A percentile compares a stretch with the other conserved stretches of the same genome.
These are phyloP conservation scores for Boletus edulis DNA, from an alignment of 768 basidiomycete species.

Conservation along the genomic window DNA sequence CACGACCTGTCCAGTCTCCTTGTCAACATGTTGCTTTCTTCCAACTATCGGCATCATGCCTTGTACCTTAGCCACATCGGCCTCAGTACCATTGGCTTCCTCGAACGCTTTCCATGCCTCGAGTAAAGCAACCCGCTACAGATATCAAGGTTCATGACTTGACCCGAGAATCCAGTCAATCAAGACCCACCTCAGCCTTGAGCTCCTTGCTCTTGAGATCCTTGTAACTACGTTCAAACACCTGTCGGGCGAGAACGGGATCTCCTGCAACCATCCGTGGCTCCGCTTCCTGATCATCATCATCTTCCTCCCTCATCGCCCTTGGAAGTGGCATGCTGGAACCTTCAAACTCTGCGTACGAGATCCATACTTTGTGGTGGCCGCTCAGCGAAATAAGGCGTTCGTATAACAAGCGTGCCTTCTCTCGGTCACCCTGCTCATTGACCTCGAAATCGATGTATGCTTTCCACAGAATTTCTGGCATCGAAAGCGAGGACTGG, in stretches of 20 bases:
- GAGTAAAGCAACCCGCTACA: slow-evolving; percentile 84
- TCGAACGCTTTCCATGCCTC: slow-evolving; percentile 97
- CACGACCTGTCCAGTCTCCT: slow-evolving; percentile 79
- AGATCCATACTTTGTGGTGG: slow-evolving; percentile 97
- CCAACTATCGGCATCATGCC: slow-evolving; percentile 91
- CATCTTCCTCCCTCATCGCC: slow-evolving; percentile 67
- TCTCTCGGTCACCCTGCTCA: slow-evolving; percentile 82
- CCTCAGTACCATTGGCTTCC: slow-evolving; percentile 68
- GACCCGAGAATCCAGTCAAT: background rate
- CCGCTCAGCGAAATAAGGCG: slow-evolving; percentile 81
- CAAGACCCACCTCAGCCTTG: slow-evolving; percentile 76
- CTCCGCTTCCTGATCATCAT: slow-evolving; percentile 51
- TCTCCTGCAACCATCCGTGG: slow-evolving; percentile 71
- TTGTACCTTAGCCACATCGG: slow-evolving; percentile 79
- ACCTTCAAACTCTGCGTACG: slow-evolving; percentile 91
- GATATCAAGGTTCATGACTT: slow-evolving; percentile 2
- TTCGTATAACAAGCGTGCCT: slow-evolving; percentile 84
- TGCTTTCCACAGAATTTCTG: slow-evolving; percentile 91
- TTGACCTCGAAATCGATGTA: slow-evolving; percentile 97
- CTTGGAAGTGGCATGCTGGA: slow-evolving; percentile 67
- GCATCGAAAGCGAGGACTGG: slow-evolving; percentile 88
- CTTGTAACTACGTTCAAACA: slow-evolving; percentile 86
- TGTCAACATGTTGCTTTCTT: slow-evolving; percentile 80
- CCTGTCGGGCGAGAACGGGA: slow-evolving; percentile 61
- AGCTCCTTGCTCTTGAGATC: slow-evolving; percentile 78